Percentiles rank a stretch among this genome's conserved stretches.
phyloP scores from a whole-genome alignment of 768 basidiomycete genomes.

The Pisolithus orientalis region DNA sequence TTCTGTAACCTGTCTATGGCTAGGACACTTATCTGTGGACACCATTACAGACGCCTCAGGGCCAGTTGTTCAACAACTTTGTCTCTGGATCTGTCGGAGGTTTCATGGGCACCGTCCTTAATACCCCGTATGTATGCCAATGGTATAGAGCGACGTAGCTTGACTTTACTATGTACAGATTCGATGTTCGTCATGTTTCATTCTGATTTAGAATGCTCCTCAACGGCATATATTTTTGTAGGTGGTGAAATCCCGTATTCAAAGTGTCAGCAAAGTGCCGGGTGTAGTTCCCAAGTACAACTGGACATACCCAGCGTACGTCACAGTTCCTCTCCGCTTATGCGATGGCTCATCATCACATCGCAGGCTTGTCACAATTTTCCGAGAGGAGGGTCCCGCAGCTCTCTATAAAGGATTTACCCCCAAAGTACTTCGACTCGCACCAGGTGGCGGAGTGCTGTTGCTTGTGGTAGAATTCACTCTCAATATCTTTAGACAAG shows the following conservation, averaged over 20 bases:
- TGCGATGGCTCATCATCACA: not conserved
- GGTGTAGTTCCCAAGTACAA: conserved; percentile 84
- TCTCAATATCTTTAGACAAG: conserved; percentile 65
- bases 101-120: conserved; percentile 80
- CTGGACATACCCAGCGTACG: conserved; percentile 87
- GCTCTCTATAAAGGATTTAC: conserved; percentile 94
- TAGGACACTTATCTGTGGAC: not conserved
- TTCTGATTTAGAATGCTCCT: not conserved
- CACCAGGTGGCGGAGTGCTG: conserved; percentile 92
- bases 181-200: conserved; percentile 35
- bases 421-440: conserved; percentile 91
- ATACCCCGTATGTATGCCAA: conserved; percentile 68
- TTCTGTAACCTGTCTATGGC: not conserved
- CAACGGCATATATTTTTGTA: conserved; percentile 23
- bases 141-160: conserved; percentile 3
- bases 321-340: not conserved
- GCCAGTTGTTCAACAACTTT: conserved; percentile 84
- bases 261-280: conserved; percentile 58
- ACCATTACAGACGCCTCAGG: conserved; percentile 50
- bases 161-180: conserved; percentile 24
- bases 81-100: conserved; percentile 87
- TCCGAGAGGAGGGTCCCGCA: conserved; percentile 78
- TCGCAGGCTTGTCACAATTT: conserved; percentile 58
- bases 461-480: conserved; percentile 92
- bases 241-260: conserved; percentile 96